A percentile compares a stretch with the other conserved stretches of the same genome.
Evolutionary conservation across 2,329 filamentous ascomycete genomes (phyloP).

Genomic region (Lecanicillium sp.): DNA sequence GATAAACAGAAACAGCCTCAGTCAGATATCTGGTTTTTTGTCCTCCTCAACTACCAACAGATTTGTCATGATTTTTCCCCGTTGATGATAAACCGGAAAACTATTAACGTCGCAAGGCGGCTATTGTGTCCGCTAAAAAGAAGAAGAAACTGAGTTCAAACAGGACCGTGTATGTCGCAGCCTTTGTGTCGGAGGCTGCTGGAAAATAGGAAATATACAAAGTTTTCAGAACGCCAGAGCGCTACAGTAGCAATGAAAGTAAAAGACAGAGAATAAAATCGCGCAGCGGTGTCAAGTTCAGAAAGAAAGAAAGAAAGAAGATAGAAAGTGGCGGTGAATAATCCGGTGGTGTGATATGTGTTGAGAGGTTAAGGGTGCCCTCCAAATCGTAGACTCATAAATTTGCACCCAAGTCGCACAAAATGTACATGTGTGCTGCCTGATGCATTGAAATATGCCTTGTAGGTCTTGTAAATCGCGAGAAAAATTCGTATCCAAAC

Average conservation of each 20-base stretch:
- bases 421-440: neutral
- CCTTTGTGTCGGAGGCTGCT: constrained; percentile 19
- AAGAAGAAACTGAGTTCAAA: no score
- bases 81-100: no score
- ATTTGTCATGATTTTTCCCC: no score
- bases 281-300: neutral
- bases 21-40: no score
- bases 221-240: neutral
- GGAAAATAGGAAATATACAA: constrained; percentile 21
- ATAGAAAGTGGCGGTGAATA: constrained; percentile 2
- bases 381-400: constrained; percentile 6
- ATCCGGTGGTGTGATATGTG: neutral
- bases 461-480: constrained; percentile 7
- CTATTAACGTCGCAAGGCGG: no score
- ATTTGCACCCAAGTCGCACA: neutral
- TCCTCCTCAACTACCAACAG: no score
- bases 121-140: no score
- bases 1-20: no score
- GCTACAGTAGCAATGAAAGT: constrained; percentile 1
- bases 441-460: neutral
- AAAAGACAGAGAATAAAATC: constrained; percentile 9
- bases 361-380: neutral
- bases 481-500: constrained; percentile 28
- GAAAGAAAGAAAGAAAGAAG: constrained; percentile 1
- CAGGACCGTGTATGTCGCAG: constrained; percentile 9